Evolutionary conservation across 139 green algal genomes (phyloP).

Genomic region (Chlamydomonas sp.): DNA sequence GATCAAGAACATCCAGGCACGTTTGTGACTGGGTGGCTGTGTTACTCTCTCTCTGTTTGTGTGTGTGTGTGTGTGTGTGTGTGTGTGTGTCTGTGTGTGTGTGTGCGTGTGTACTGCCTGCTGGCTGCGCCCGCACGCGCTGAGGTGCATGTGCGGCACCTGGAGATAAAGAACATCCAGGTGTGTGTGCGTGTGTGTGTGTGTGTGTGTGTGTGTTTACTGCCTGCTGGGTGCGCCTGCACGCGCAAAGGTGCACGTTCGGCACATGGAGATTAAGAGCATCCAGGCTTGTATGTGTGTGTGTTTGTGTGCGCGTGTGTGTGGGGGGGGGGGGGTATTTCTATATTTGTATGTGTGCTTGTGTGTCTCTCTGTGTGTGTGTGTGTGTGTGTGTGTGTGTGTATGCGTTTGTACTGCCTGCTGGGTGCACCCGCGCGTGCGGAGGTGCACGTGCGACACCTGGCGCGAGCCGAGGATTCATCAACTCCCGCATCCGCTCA

Average conservation of each 20-base stretch:
- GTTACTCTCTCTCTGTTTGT: background rate
- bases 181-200: slow-evolving; percentile 41
- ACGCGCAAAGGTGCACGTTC: slow-evolving; percentile 28
- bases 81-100: background rate
- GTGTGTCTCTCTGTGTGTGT: too few species aligned
- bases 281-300: slow-evolving; percentile 31
- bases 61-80: background rate
- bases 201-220: slow-evolving; percentile 24
- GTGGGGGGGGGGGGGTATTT: background rate
- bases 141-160: slow-evolving; percentile 22
- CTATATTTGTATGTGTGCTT: too few species aligned
- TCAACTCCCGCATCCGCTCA: background rate
- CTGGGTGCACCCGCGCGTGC: slow-evolving; percentile 38
- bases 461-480: background rate
- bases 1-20: slow-evolving; percentile 58
- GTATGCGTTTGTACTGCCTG: slow-evolving; percentile 36
- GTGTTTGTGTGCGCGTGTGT: background rate
- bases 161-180: slow-evolving; percentile 47
- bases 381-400: too few species aligned
- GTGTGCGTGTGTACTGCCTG: background rate
- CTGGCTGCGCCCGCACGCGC: slow-evolving; percentile 41
- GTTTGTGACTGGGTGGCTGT: background rate
- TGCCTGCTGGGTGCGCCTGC: slow-evolving; percentile 45
- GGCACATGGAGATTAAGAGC: slow-evolving; percentile 59
- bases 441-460: slow-evolving; percentile 23